Evolutionary conservation across 2,329 filamentous ascomycete species (phyloP).

Genomic region (Lecanicillium sp.): DNA sequence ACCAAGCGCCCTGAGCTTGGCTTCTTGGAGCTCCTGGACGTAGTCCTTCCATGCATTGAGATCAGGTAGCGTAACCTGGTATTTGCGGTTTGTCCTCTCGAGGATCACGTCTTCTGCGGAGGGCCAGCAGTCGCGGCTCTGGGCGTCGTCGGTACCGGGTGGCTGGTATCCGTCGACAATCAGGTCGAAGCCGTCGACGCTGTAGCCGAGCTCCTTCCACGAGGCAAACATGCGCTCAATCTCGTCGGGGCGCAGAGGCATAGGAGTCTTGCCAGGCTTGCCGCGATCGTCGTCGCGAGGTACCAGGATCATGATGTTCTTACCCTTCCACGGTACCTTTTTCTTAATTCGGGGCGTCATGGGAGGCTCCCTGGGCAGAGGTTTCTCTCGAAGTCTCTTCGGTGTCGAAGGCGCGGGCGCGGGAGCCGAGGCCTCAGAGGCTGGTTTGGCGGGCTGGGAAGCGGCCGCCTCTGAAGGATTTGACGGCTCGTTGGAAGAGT

Average conservation of each 20-base stretch:
- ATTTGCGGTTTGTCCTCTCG: slow-evolving; percentile 49
- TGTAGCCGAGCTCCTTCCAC: slow-evolving; percentile 66
- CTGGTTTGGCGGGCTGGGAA: slow-evolving; percentile 14
- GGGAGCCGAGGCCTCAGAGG: slow-evolving; percentile 20
- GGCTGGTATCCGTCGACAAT: slow-evolving; percentile 38
- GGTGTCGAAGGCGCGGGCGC: slow-evolving; percentile 29
- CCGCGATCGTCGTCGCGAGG: slow-evolving; percentile 64
- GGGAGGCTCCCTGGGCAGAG: slow-evolving; percentile 33
- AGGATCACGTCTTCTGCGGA: slow-evolving; percentile 49
- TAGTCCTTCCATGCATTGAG: slow-evolving; percentile 68
- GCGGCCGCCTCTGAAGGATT: slow-evolving; percentile 12
- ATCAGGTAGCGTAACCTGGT: slow-evolving; percentile 63
- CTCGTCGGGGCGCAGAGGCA: slow-evolving; percentile 50
- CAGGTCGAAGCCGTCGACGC: slow-evolving; percentile 62
- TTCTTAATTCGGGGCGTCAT: slow-evolving; percentile 58
- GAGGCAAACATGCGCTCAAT: slow-evolving; percentile 56
- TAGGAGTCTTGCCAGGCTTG: slow-evolving; percentile 44
- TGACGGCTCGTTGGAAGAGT: slow-evolving; percentile 21
- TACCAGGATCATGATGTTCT: slow-evolving; percentile 65
- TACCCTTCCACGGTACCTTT: slow-evolving; percentile 69
- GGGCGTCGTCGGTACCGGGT: slow-evolving; percentile 41
- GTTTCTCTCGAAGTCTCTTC: slow-evolving; percentile 29
- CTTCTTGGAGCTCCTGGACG: slow-evolving; percentile 76
- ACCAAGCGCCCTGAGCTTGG: slow-evolving; percentile 85
- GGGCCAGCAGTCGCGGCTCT: slow-evolving; percentile 66